These are phyloP conservation scores for Wickerhamiella hasegawae DNA, from an alignment of 805 yeast species.

Conservation along the genomic window DNA sequence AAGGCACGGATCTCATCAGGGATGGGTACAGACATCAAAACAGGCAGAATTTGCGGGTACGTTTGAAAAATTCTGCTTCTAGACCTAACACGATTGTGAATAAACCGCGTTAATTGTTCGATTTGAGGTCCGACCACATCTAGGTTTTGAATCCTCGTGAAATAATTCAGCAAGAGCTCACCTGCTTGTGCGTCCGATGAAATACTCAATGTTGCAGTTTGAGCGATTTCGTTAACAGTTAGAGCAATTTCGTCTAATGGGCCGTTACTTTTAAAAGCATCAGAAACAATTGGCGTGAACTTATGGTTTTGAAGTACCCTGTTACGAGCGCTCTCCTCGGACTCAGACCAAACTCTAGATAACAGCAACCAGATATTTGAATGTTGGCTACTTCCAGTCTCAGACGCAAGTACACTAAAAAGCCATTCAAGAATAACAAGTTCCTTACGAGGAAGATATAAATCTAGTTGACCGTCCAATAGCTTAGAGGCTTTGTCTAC, in stretches of 20 bases:
- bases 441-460: slow-evolving; percentile 20
- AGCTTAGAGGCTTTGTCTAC: slow-evolving; percentile 13
- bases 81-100: too few relatives aligned
- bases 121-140: too few relatives aligned
- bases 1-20: neutral
- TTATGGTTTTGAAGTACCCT: neutral
- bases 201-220: too few relatives aligned
- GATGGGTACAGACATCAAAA: neutral
- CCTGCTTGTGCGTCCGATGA: slow-evolving; percentile 2
- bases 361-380: neutral
- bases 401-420: slow-evolving; percentile 17
- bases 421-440: slow-evolving; percentile 23
- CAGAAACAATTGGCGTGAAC: neutral
- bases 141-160: too few relatives aligned
- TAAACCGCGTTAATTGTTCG: too few relatives aligned
- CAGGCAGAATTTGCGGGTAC: too few relatives aligned
- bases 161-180: neutral
- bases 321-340: neutral
- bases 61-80: too few relatives aligned
- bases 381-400: slow-evolving; percentile 3
- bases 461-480: slow-evolving; percentile 7
- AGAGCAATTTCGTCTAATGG: too few relatives aligned
- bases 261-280: too few relatives aligned
- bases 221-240: too few relatives aligned
- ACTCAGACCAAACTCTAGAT: neutral